Conservation (phyloP, 2,329 filamentous ascomycete genomes). For the Chaetomium sp. region DNA sequence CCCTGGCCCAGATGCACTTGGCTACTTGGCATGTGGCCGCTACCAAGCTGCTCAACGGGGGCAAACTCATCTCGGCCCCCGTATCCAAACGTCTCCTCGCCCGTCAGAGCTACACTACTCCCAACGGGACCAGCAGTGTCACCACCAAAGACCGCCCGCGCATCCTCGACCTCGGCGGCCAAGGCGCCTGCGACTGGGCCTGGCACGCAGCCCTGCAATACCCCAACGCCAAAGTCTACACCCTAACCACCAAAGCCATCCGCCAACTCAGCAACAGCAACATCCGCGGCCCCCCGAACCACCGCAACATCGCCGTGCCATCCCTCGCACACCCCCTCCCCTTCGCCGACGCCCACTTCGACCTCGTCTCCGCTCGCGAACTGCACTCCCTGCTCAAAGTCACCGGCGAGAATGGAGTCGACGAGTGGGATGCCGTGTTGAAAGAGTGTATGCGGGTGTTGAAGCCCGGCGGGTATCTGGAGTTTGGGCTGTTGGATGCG, state of each 20-base stretch:
- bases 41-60: conserved; percentile 55
- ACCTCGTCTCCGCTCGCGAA: conserved; percentile 83
- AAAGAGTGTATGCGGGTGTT: conserved; percentile 83
- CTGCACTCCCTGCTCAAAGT: conserved; percentile 80
- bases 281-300: conserved; percentile 78
- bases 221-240: conserved; percentile 80
- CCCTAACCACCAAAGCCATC: conserved; percentile 68
- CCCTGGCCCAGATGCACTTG: conserved; percentile 62
- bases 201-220: conserved; percentile 89
- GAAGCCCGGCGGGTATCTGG: conserved; percentile 87
- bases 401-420: conserved; percentile 57
- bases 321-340: conserved; percentile 68
- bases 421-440: conserved; percentile 85
- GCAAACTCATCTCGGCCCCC: conserved; percentile 57
- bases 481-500: conserved; percentile 84
- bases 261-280: conserved; percentile 66
- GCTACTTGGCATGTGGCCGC: conserved; percentile 57
- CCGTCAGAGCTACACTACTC: conserved; percentile 45
- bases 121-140: conserved; percentile 38
- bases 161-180: conserved; percentile 81
- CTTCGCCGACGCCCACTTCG: conserved; percentile 80
- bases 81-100: conserved; percentile 53
- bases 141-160: conserved; percentile 57
- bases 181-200: conserved; percentile 84
- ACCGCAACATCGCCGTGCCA: conserved; percentile 73